A percentile compares a stretch with the other conserved stretches of the same genome.
These are phyloP conservation scores for Lachancea thermotolerans DNA, from an alignment of 805 yeast genomes.

Conservation along the genomic window DNA sequence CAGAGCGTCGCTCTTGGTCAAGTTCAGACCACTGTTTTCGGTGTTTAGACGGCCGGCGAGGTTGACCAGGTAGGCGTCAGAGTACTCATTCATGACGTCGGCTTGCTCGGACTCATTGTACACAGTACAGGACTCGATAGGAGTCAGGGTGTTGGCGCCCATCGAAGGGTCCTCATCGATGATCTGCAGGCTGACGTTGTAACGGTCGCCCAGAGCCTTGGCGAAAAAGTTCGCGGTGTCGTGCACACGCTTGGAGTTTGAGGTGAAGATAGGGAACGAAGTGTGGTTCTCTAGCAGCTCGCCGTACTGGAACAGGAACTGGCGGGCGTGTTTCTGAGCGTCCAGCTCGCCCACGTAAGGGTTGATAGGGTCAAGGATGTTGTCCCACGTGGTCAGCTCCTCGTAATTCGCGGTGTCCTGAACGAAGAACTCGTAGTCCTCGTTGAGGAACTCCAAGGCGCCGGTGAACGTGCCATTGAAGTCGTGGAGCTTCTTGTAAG, in stretches of 20 bases:
- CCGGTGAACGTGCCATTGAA: conserved; percentile 38
- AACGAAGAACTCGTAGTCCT: conserved; percentile 44
- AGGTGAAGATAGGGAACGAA: conserved; percentile 41
- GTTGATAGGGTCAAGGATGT: conserved; percentile 19
- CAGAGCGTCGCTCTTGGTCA: conserved; percentile 47
- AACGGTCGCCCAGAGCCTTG: conserved; percentile 29
- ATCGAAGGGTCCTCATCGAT: conserved; percentile 36
- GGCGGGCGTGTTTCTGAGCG: conserved; percentile 40
- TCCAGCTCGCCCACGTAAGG: conserved; percentile 43
- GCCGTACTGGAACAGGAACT: conserved; percentile 39
- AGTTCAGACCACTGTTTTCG: conserved; percentile 47
- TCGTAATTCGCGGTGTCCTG: conserved; percentile 36
- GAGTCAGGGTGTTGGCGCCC: conserved; percentile 49
- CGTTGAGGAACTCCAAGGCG: conserved; percentile 44
- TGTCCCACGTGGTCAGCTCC: conserved; percentile 28
- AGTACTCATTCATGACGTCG: conserved; percentile 17
- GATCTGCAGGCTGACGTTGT: conserved; percentile 31
- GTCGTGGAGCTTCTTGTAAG: conserved; percentile 16
- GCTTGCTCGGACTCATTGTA: conserved; percentile 25
- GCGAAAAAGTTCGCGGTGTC: conserved; percentile 46
- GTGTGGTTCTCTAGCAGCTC: conserved; percentile 35
- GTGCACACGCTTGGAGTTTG: conserved; percentile 43
- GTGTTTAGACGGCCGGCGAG: conserved; percentile 52
- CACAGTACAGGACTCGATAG: conserved; percentile 38
- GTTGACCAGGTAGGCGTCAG: conserved; percentile 37